Percentiles rank a stretch among this genome's conserved stretches.
These are phyloP conservation scores for Polytrichum formosum DNA, from an alignment of 225 moss, liverwort and hornwort species.

Conservation along the genomic window DNA sequence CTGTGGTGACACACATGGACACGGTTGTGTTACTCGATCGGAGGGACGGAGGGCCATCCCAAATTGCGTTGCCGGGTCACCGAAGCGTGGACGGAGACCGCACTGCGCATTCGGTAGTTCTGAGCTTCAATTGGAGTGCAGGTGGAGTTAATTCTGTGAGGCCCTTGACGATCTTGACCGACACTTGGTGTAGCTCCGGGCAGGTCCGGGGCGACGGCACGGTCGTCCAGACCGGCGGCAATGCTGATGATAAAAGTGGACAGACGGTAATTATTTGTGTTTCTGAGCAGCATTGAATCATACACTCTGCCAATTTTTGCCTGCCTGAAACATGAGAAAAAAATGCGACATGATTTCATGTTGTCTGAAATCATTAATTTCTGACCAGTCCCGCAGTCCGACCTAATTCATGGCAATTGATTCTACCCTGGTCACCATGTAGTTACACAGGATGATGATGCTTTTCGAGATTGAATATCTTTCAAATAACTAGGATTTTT, in stretches of 20 bases:
- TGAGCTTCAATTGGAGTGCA: background rate
- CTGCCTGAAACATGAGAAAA: too few relatives aligned
- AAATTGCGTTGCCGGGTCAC: background rate
- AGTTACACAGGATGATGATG: too few relatives aligned
- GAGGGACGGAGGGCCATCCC: background rate
- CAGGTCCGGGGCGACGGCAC: slow-evolving; percentile 3
- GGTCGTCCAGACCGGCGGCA: slow-evolving; percentile 5
- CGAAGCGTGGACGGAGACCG: background rate
- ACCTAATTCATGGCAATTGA: too few relatives aligned
- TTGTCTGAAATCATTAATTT: too few relatives aligned
- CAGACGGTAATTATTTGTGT: slow-evolving; percentile 8
- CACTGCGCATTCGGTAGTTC: slow-evolving; percentile 4
- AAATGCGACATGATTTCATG: too few relatives aligned
- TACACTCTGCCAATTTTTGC: too few relatives aligned
- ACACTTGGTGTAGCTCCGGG: slow-evolving; percentile 6
- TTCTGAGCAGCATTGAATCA: too few relatives aligned
- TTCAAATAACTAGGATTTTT: too few relatives aligned
- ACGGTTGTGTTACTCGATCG: slow-evolving; percentile 5
- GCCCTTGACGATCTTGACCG: slow-evolving; percentile 2
- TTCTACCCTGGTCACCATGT: too few relatives aligned
- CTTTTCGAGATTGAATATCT: too few relatives aligned
- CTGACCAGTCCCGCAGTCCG: too few relatives aligned
- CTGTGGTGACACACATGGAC: background rate
- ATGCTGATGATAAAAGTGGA: slow-evolving; percentile 3
- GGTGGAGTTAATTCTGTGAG: background rate